Evolutionary conservation across 129 eudicot genomes (phyloP), one percentile per base, ranked within the genome.

Genomic region (Lonicera japonica): DNA sequence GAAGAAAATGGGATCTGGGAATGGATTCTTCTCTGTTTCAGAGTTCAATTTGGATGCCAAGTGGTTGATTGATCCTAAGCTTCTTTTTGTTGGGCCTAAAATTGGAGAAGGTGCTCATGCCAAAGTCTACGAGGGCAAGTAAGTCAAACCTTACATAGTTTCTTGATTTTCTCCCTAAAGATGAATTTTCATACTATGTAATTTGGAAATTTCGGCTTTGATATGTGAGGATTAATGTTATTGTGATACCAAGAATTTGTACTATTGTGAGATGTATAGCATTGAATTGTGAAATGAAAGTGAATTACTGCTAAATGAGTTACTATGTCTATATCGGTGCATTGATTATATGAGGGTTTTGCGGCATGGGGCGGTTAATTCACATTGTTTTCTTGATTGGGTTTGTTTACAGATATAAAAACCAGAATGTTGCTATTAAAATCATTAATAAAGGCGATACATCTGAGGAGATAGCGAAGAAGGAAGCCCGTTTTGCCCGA

Each of bases 61-160:
- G 71, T 90, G 95, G 97, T 81, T 90, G 83, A 73, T 90, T 74
- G 95, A 90, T 84, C 95, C 97, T 9, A 90, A 86, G 63, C 95
- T 73, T 75, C 89, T 90, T 21, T 81, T 90, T 79, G 95, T 90
- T 61, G 97, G 97, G 29, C 97, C 95, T 1, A 90, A 90, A 83
- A 90, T 90, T 64, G 97, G 97, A 52, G 95, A 90, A 50, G 97
- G 97, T 79, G 97, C 97, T 66, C 97, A 90, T 77, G 97, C 97
- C 66, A 90, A 90, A 61, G 97, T 90, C 67, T 90, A 90, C 20
- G 95, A 90, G 85, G 97, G 97, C 64, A 90, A 86, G 97, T 90
- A 84, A 83, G 97, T 86, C 71, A 57, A 75, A 50, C 21, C 36
- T 50, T 3, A 14, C 55, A 17, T 50, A 17, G 5, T 50, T 50